Conservation (phyloP, 345 rosid genomes). For the Pelargonium nanum region DNA sequence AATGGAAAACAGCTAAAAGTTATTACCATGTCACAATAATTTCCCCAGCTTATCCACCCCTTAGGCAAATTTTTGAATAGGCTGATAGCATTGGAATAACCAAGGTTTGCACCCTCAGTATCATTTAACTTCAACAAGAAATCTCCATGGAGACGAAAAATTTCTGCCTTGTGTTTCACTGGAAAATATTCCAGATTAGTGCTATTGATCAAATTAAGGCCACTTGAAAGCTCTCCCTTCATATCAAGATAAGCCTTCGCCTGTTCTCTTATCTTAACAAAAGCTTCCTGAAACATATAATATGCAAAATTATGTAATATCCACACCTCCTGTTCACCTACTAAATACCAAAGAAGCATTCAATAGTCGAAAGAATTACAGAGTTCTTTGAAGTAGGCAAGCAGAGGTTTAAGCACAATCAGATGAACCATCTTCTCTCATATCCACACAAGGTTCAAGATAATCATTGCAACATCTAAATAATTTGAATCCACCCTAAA, state of each 20-base stretch:
- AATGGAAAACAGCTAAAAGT: conserved; percentile 9
- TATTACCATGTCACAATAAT: conserved; percentile 85
- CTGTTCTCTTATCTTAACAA: conserved; percentile 96
- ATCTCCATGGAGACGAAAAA: conserved; percentile 77
- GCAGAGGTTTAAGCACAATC: neutral
- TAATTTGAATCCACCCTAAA: neutral
- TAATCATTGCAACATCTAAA: neutral
- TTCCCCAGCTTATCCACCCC: conserved; percentile 99
- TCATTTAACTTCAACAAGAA: conserved; percentile 67
- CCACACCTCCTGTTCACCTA: conserved; percentile 1
- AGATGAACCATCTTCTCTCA: neutral
- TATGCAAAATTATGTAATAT: conserved; percentile 8
- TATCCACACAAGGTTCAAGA: neutral
- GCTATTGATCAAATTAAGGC: conserved; percentile 78
- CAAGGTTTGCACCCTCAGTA: conserved; percentile 67
- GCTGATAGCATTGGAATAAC: conserved; percentile 76
- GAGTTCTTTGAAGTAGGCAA: neutral
- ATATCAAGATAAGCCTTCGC: conserved; percentile 88
- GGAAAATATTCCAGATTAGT: conserved; percentile 93
- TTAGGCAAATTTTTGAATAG: conserved; percentile 85
- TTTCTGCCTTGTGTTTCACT: conserved; percentile 78
- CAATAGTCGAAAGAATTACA: too few relatives aligned
- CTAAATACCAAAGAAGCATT: neutral
- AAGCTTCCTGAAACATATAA: conserved; percentile 70
- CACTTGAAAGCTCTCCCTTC: conserved; percentile 84